Conservation (phyloP, 2,329 filamentous ascomycete genomes). For the Phoma sp. region DNA sequence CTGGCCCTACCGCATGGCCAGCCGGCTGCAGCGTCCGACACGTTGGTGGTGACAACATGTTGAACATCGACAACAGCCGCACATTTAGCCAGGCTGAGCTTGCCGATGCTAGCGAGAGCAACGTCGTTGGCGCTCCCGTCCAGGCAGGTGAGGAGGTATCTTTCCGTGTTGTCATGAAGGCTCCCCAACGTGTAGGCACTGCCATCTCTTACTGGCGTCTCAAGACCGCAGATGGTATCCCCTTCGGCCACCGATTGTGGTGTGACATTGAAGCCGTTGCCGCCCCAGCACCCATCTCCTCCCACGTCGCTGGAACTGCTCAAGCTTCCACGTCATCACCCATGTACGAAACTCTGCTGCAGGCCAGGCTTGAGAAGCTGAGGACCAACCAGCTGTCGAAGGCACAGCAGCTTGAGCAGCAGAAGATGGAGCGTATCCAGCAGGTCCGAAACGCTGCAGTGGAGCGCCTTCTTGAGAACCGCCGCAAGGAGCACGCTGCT, state of each 20-base stretch:
- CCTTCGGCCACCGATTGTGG: constrained; percentile 94
- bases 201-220: constrained; percentile 96
- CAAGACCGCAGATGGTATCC: constrained; percentile 77
- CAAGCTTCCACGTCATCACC: constrained; percentile 26
- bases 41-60: constrained; percentile 95
- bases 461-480: constrained; percentile 41
- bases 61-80: constrained; percentile 80
- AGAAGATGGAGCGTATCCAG: constrained; percentile 39
- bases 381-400: constrained; percentile 27
- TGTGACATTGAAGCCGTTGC: constrained; percentile 79
- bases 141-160: constrained; percentile 75
- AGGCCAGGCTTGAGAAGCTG: constrained; percentile 34
- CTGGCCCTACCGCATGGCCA: constrained; percentile 81
- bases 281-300: constrained; percentile 15
- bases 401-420: constrained; percentile 29
- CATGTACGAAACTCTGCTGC: constrained; percentile 33
- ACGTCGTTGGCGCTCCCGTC: constrained; percentile 72
- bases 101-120: constrained; percentile 80
- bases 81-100: constrained; percentile 81
- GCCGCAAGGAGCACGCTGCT: constrained; percentile 45
- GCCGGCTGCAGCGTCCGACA: constrained; percentile 89
- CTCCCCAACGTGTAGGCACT: constrained; percentile 76
- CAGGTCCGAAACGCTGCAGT: constrained; percentile 46
- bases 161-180: constrained; percentile 86
- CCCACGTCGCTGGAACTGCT: constrained; percentile 12